Base-by-base conservation (phyloP, 2,329 filamentous ascomycete species). In the Xylariaceae sp. region DNA sequence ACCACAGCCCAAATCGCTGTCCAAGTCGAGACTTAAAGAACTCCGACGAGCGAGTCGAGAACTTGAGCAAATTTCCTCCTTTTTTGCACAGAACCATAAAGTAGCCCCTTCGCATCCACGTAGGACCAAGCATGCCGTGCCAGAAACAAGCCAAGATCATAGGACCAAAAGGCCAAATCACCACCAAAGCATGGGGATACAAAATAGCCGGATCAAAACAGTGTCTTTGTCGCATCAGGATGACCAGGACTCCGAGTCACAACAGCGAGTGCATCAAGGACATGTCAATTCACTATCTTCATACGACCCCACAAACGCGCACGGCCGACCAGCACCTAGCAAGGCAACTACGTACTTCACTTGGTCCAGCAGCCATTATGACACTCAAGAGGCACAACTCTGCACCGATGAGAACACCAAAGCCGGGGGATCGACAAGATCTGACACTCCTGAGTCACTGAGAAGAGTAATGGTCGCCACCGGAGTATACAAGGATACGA, bases 11-110 rank as follows among this genome's bases (percentile, higher is more conserved):
- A 60, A 60, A 34, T 40, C 48, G 21, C 45, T 60, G 20, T 60
- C 55, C 23, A 54, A 46, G 37, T 50, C 52, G 19, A 50, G 50
- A 25, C 22, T 50, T 3, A 57, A 52, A 14, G 53, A 60, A 36
- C 53, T 56, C 37, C 55, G 53, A 45, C 63, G 53, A 49, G 57
- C 61, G 41, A 59, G 60, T 32, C 63, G 58, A 34, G 63, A 67
- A 43, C 49, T 67, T 22, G 63, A 66, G 22, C 62, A 67, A 21
- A 56, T 68, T 4, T 65, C 62, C 11, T 60, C 63, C 0, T 69
- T 69, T 45, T 71, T 72, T 40, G 48, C 53, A 17, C n/a, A n/a
- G n/a, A n/a, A n/a, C n/a, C n/a, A n/a, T n/a, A n/a, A n/a, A n/a
- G n/a, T n/a, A n/a, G n/a, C n/a, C n/a, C n/a, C n/a, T n/a, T n/a